Conservation (phyloP, 2,329 filamentous ascomycete species). For the Cercospora sp. region DNA sequence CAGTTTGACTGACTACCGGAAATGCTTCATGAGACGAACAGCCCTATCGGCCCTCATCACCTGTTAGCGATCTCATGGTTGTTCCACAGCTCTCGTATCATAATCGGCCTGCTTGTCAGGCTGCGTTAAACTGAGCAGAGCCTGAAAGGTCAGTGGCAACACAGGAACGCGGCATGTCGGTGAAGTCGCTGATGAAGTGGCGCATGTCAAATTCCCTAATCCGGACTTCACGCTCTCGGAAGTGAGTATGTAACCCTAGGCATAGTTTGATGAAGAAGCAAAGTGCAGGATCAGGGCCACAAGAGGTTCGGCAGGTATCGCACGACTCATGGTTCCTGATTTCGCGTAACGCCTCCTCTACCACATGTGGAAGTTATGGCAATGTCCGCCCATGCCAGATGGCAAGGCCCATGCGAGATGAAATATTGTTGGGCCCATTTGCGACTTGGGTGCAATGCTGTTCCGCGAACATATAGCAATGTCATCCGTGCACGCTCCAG, state of each 20-base stretch:
- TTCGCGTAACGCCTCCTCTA: background rate
- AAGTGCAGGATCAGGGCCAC: background rate
- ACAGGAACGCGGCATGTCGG: background rate
- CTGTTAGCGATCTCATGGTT: background rate
- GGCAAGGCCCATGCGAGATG: background rate
- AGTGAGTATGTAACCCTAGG: background rate
- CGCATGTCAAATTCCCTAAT: background rate
- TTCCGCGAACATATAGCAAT: background rate
- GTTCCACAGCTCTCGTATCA: background rate
- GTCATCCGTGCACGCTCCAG: background rate
- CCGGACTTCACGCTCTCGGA: background rate
- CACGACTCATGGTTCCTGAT: background rate
- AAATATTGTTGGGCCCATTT: background rate
- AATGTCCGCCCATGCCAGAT: background rate
- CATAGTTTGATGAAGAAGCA: slow-evolving; percentile 3
- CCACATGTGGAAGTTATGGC: background rate
- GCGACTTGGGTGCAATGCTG: background rate
- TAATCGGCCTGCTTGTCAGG: background rate
- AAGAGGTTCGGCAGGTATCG: background rate
- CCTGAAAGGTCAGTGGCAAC: background rate
- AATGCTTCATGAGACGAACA: background rate
- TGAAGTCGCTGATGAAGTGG: background rate
- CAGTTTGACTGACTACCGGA: background rate
- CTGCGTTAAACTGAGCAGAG: background rate
- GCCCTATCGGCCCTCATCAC: background rate